phyloP scores from a whole-genome alignment of 345 rosid species.

The Murraya koenigii region DNA sequence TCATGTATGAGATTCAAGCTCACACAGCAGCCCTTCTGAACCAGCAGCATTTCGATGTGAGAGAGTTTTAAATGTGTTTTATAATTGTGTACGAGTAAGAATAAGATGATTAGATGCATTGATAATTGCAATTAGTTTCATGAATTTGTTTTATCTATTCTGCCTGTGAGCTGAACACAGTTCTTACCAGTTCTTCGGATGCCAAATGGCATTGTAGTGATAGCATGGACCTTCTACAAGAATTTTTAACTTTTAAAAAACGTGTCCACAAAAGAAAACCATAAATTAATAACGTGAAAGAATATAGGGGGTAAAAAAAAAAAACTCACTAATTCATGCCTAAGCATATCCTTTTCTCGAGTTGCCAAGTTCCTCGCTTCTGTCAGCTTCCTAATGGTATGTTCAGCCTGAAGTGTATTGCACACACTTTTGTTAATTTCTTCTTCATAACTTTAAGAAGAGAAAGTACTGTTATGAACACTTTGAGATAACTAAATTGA shows the following conservation, averaged over 20 bases:
- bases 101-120: neutral
- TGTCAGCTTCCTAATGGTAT: conserved; percentile 31
- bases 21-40: neutral
- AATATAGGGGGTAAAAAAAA: neutral
- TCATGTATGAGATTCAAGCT: neutral
- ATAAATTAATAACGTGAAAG: neutral
- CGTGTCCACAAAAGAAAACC: neutral
- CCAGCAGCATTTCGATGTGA: neutral
- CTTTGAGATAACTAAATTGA: neutral
- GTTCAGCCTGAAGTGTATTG: conserved; percentile 42
- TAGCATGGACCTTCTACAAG: neutral
- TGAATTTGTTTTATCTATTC: neutral
- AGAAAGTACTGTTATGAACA: neutral
- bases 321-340: conserved; percentile 38
- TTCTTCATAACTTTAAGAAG: neutral
- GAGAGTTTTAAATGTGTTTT: neutral
- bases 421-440: neutral
- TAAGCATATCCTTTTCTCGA: conserved; percentile 37
- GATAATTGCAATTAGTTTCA: neutral
- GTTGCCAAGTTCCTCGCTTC: conserved; percentile 34
- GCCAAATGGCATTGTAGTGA: neutral
- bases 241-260: neutral
- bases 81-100: neutral
- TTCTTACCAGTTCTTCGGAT: neutral
- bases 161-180: neutral